phyloP scores from a whole-genome alignment of 2,329 filamentous ascomycete genomes.

The Herpotrichia juniperi region DNA sequence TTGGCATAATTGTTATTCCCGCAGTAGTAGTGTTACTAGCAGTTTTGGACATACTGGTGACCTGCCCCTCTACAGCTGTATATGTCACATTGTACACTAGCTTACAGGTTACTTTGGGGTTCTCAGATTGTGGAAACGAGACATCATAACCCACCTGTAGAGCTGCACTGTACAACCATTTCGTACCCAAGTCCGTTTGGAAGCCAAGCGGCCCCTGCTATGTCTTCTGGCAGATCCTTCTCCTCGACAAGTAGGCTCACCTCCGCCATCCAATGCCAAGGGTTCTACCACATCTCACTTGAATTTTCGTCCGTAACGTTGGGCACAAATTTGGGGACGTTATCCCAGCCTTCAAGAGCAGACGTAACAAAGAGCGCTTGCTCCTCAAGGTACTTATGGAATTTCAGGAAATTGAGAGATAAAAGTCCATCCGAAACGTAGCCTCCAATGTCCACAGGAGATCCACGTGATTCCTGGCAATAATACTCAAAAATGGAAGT shows the following conservation, averaged over 20 bases:
- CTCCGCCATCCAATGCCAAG: conserved; percentile 9
- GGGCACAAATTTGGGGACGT: not conserved
- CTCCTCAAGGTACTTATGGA: conserved; percentile 13
- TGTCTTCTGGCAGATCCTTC: conserved; percentile 8
- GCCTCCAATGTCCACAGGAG: too few species aligned
- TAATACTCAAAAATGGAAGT: not conserved
- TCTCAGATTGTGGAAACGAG: not conserved
- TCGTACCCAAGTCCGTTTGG: conserved; percentile 10
- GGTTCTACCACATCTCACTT: conserved; percentile 13
- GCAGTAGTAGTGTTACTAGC: too few species aligned
- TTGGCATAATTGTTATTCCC: conserved; percentile 12
- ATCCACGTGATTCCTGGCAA: conserved; percentile 4
- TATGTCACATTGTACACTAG: too few species aligned
- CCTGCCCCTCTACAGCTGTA: too few species aligned
- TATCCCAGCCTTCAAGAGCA: conserved; percentile 1
- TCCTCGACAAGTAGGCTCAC: conserved; percentile 13
- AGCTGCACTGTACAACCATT: conserved; percentile 11
- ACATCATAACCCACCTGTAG: conserved; percentile 9
- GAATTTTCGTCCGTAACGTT: conserved; percentile 4
- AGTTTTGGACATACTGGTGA: too few species aligned
- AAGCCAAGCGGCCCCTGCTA: conserved; percentile 12
- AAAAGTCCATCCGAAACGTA: conserved; percentile 16
- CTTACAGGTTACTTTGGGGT: not conserved
- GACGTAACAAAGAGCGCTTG: conserved; percentile 10
- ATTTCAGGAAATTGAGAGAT: conserved; percentile 6